Percentiles rank a stretch among this genome's conserved stretches.
Conservation (phyloP, 306 rosid species). For the Quercus dentata region DNA sequence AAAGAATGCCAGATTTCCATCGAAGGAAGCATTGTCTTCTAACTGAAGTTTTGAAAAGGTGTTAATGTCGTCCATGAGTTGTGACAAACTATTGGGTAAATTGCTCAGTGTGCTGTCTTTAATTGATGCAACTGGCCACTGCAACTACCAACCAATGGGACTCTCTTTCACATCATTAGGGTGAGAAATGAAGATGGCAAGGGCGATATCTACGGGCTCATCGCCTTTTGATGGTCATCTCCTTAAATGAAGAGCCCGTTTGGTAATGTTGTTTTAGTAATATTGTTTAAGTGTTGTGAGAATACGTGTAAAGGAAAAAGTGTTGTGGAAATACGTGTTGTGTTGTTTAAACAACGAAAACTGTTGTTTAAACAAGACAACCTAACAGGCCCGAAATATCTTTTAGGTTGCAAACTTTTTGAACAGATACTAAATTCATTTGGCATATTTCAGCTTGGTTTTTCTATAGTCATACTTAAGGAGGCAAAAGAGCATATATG, state of each 20-base stretch:
- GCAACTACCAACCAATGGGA: conserved; percentile 13
- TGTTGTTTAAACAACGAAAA: too few species aligned
- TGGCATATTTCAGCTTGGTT: not conserved
- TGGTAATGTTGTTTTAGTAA: too few species aligned
- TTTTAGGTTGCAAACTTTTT: not conserved
- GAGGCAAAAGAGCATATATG: not conserved
- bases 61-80: conserved; percentile 25
- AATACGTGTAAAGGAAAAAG: too few species aligned
- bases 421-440: conserved; percentile 6
- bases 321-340: too few species aligned
- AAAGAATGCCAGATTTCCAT: conserved; percentile 29
- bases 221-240: conserved; percentile 5
- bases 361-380: too few species aligned
- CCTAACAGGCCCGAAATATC: not conserved
- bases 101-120: conserved; percentile 14
- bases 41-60: conserved; percentile 17
- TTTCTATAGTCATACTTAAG: too few species aligned
- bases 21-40: conserved; percentile 23
- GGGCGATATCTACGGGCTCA: conserved; percentile 12
- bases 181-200: conserved; percentile 27
- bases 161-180: conserved; percentile 11
- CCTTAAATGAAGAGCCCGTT: not conserved
- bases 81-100: conserved; percentile 19
- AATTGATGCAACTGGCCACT: conserved; percentile 27
- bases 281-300: too few species aligned